Evolutionary conservation across 2,329 filamentous ascomycete species (phyloP).

Genomic region (Fusarium nodosum): DNA sequence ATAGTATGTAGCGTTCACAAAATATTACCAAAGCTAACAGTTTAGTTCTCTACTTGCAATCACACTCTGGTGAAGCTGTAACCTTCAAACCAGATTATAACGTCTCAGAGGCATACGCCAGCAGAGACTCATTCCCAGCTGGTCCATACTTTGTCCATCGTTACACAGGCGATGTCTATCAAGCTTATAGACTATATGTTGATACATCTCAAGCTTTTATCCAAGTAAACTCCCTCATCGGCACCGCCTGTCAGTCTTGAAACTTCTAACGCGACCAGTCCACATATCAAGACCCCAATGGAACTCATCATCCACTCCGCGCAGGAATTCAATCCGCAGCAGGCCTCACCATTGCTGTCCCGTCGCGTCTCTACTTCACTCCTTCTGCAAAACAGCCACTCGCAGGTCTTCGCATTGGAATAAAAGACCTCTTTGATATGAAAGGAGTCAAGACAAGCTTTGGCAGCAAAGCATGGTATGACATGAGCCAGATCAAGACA

Average conservation of each 20-base stretch:
- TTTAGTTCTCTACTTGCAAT: constrained; percentile 8
- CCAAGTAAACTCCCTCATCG: neutral
- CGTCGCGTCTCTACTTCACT: constrained; percentile 5
- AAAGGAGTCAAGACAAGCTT: constrained; percentile 32
- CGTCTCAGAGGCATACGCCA: neutral
- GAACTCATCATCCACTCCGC: constrained; percentile 27
- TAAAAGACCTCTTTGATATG: constrained; percentile 34
- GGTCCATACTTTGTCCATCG: constrained; percentile 29
- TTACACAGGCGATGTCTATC: constrained; percentile 11
- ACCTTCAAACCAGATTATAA: neutral
- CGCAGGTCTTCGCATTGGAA: constrained; percentile 8
- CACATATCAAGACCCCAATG: constrained; percentile 24
- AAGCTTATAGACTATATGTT: constrained; percentile 11
- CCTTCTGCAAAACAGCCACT: neutral
- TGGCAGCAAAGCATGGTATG: constrained; percentile 16
- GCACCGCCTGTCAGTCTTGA: neutral
- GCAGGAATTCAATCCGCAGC: constrained; percentile 16
- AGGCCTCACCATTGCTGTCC: constrained; percentile 23
- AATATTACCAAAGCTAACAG: neutral
- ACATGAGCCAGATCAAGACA: neutral
- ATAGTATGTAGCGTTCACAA: neutral
- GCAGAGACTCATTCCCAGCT: neutral
- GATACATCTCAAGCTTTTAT: constrained; percentile 33
- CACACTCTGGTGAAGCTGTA: neutral
- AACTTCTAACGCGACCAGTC: constrained; percentile 9